Base-by-base conservation (phyloP, 139 green algal genomes). In the Limnomonas spitsbergensis region DNA sequence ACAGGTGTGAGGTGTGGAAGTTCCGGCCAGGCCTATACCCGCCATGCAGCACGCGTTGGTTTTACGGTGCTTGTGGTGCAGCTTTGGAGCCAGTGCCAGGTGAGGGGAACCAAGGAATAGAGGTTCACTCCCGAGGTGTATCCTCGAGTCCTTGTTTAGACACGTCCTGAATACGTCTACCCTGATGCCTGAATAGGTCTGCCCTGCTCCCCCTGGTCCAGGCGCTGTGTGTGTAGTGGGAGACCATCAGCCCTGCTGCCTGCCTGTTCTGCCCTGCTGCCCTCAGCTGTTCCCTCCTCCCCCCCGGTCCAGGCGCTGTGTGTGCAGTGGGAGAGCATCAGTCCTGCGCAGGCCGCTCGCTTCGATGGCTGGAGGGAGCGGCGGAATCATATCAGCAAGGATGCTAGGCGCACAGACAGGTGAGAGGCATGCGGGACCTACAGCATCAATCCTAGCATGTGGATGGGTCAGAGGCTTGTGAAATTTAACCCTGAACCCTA, bases 301-400 rank as follows among this genome's bases (percentile, higher is more conserved):
- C n/a, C n/a, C n/a, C n/a, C n/a, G n/a, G n/a, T n/a, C n/a, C 56
- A 70, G 56, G 35, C 35, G 36, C 68, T 74, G 68, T 32, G 68
- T 38, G 9, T 24, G n/a, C 94, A 97, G 83, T 97, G 92, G 93
- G 74, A 84, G 52, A 85, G 40, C 54, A 91, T 97, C 47, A 66
- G 38, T 7, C 38, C 38, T 26, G 78, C 83, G 31, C 90, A 97
- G 87, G 89, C 85, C n/a, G 77, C 80, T 27, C 83, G 86, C 37
- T 95, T 89, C 70, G 79, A 69, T 31, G 92, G 92, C 80, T 97
- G 90, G 90, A 82, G 92, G 6, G 92, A 95, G 78, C 69, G 89
- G 14, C 71, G 78, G 61, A 83, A 24, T 29, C 81, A 84, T 0
- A 88, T 97, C 34, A 93, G 97, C 27, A 97, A 98, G 83, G 93